Base-by-base conservation (phyloP, 805 yeast genomes). In the Huiozyma naganishii region DNA sequence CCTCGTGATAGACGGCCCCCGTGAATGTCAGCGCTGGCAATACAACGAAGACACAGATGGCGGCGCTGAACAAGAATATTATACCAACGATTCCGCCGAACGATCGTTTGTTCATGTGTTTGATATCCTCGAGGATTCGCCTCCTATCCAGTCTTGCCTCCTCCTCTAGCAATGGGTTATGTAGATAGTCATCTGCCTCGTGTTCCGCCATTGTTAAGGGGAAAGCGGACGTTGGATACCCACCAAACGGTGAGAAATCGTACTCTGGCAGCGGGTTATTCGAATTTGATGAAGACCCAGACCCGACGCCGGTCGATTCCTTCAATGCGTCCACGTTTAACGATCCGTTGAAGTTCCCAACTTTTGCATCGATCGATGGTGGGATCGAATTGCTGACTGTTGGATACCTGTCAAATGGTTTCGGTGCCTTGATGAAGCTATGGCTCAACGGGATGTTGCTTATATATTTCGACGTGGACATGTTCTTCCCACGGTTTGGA, bases 91-190 rank as follows among this genome's bases (percentile, higher is more conserved):
- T 58, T 2, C 87, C 89, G 45, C 76, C 72, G 7, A 71, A 54
- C 0, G 88, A 77, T 51, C 79, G 68, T 54, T 61, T 73, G 59
- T 81, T 88, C 76, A 82, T 70, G 53, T 72, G 58, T 62, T 77
- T 82, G 49, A 83, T 61, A 64, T 83, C 92, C 43, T 77, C 57
- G 46, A 67, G 53, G 54, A 83, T 77, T 52, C 87, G 68, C 58
- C 80, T 76, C 49, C 77, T 81, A 53, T 87, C 95, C 55, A 81
- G 78, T 47, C 80, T 77, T 23, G 95, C 95, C 61, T 92, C 98
- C 38, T 79, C 84, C 33, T 88, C 81, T 7, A 96, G 96, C 62
- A 90, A 96, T 1, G 97, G 97, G 64, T 90, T 92, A 65, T 90
- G 97, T 51, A 92, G 62, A 58, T 86, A 89, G 64, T 90, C 98